Evolutionary conservation across 2,329 filamentous ascomycete genomes (phyloP), one percentile per base, ranked within the genome.

Genomic region (Aspergillus sp.): DNA sequence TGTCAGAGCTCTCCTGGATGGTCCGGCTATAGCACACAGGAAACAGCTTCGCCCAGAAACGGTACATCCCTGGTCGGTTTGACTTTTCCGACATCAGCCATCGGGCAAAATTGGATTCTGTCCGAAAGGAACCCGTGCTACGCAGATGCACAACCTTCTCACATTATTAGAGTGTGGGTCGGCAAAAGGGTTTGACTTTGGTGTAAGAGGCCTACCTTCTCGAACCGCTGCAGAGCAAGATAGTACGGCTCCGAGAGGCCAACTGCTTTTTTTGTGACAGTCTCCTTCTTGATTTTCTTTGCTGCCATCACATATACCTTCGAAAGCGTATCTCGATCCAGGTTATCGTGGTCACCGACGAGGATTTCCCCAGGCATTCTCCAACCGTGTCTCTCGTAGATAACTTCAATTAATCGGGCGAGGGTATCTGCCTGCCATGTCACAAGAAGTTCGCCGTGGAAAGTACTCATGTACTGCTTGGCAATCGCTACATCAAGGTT

Each of bases 351-450:
- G 19, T 66, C 60, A 9, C 64, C 59, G 6, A 68, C 55, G 41
- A 59, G 58, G 12, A 68, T 23, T 3, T 64, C 65, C 9, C 58
- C 61, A 1, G 64, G 65, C 25, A 72, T 37, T 45, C 64, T 69
- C 52, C 61, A 60, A 14, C 59, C 47, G 43, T 69, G 66, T 9
- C 52, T 58, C 37, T 63, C 57, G 56, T 70, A 65, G 14, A 69
- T 62, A 21, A 70, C 64, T 46, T 73, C 71, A 48, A 74, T 66
- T n/a, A 74, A 64, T 21, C 70, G 68, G 2, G 72, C 74, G 14
- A 74, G 64, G n/a, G 65, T 65, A 51, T 74, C 68, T 14, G 71
- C 71, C 52, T 74, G 67, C 70, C 71, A 74, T 37, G 63, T 72
- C n/a, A 62, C 60, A 33, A 73, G 63, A 31, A 66, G 58, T 3